These are phyloP conservation scores for Chimonanthus praecox DNA, from an alignment of 164 flowering plant genomes.

Conservation along the genomic window DNA sequence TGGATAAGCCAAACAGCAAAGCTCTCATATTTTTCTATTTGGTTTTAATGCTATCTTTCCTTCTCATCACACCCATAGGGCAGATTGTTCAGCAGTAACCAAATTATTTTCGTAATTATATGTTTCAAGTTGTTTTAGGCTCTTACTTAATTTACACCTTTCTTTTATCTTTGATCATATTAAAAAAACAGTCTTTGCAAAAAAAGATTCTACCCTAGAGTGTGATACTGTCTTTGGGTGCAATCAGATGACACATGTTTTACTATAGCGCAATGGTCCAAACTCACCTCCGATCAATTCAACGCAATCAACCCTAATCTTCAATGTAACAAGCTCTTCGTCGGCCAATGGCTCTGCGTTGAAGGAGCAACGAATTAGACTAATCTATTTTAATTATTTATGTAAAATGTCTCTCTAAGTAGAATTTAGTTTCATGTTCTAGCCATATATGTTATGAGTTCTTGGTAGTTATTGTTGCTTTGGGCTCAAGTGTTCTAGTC, in stretches of 20 bases:
- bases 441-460: not conserved
- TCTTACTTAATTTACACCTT: not conserved
- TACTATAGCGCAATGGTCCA: constrained; percentile 11
- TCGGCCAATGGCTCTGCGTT: constrained; percentile 25
- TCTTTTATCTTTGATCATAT: not conserved
- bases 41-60: constrained; percentile 3
- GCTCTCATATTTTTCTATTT: not conserved
- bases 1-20: constrained; percentile 2
- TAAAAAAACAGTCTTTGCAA: not conserved
- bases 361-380: constrained; percentile 6
- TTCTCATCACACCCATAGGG: constrained; percentile 6
- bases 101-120: not conserved
- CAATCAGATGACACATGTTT: constrained; percentile 18
- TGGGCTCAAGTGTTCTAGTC: not conserved
- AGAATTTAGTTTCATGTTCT: not conserved
- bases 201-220: not conserved
- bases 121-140: too few relatives aligned
- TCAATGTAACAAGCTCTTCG: constrained; percentile 13
- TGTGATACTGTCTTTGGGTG: constrained; percentile 8
- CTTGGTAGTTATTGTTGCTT: not conserved
- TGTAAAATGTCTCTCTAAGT: too few relatives aligned
- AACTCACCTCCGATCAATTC: constrained; percentile 6
- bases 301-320: constrained; percentile 20
- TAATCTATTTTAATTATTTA: not conserved
- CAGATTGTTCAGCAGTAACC: not conserved